Percentiles rank a stretch among this genome's conserved stretches.
Conservation (phyloP, 2,329 filamentous ascomycete species). For the Aureobasidium sp. region DNA sequence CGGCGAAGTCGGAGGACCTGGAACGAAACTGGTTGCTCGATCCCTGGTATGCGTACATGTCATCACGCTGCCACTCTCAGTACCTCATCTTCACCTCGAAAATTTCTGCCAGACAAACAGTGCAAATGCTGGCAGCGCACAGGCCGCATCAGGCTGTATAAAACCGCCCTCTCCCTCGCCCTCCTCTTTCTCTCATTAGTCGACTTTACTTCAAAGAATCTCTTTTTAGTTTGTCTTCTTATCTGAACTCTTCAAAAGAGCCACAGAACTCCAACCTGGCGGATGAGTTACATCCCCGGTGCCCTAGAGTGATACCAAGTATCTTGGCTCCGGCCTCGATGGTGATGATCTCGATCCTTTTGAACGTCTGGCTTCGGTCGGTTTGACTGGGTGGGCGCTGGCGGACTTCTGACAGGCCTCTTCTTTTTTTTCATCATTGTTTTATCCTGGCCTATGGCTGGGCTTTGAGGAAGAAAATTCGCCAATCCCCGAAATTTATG, state of each 20-base stretch:
- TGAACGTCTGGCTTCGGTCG: constrained; percentile 20
- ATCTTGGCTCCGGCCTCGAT: constrained; percentile 15
- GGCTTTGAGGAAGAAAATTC: constrained; percentile 13
- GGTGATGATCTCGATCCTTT: constrained; percentile 22
- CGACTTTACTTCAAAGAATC: constrained; percentile 55
- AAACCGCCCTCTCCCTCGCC: constrained; percentile 10
- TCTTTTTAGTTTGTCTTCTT: constrained; percentile 95
- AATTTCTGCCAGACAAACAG: constrained; percentile 12
- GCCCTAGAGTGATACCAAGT: constrained; percentile 72
- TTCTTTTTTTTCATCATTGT: constrained; percentile 14
- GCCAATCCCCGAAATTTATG: background rate
- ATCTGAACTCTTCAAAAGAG: constrained; percentile 89
- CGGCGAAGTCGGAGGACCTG: constrained; percentile 7
- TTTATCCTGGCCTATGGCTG: constrained; percentile 8
- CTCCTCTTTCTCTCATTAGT: constrained; percentile 19
- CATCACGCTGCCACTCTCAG: background rate
- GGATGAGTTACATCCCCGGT: constrained; percentile 82
- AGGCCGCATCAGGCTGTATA: constrained; percentile 8
- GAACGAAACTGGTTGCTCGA: no score
- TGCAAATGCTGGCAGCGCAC: background rate
- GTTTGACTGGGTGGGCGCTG: constrained; percentile 19
- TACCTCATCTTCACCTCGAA: background rate
- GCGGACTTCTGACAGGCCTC: constrained; percentile 21
- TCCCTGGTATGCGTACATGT: background rate
- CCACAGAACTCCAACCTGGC: constrained; percentile 90